Conservation (phyloP, 352 stramenopile genomes). For the Phytophthora meadii region DNA sequence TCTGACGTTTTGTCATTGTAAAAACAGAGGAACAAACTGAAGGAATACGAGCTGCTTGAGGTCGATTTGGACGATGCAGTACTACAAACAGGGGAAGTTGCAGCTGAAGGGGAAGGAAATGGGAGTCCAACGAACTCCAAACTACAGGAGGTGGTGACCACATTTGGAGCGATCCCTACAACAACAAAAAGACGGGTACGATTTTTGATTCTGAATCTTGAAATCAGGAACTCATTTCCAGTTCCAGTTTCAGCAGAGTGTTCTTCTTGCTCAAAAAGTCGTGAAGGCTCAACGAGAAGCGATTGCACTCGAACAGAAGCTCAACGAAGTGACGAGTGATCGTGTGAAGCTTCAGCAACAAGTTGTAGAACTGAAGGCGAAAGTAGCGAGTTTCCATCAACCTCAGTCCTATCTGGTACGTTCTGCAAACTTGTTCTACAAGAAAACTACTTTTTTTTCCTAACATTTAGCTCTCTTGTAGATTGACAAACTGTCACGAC, state of each 20-base stretch:
- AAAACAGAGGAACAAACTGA: slow-evolving; percentile 57
- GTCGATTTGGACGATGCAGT: slow-evolving; percentile 76
- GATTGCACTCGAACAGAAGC: slow-evolving; percentile 48
- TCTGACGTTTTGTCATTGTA: neutral
- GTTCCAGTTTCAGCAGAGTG: slow-evolving; percentile 76
- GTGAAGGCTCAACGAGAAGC: slow-evolving; percentile 70
- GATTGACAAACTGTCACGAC: slow-evolving; percentile 68
- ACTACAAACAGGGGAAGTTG: slow-evolving; percentile 63
- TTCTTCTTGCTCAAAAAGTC: slow-evolving; percentile 68
- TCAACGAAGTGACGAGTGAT: slow-evolving; percentile 42
- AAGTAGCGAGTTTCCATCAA: slow-evolving; percentile 65
- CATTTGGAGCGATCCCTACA: slow-evolving; percentile 72
- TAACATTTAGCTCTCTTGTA: slow-evolving; percentile 17
- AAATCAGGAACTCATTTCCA: neutral
- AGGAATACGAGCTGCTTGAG: slow-evolving; percentile 79
- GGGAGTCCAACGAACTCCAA: slow-evolving; percentile 6
- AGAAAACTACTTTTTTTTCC: too few relatives aligned
- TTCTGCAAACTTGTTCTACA: neutral
- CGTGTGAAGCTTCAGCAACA: slow-evolving; percentile 37
- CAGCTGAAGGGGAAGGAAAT: slow-evolving; percentile 4
- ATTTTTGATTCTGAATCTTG: neutral
- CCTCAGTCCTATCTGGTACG: slow-evolving; percentile 78
- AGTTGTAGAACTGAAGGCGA: slow-evolving; percentile 39
- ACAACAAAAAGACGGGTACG: slow-evolving; percentile 69
- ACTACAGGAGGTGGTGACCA: slow-evolving; percentile 58